Percentiles rank a stretch among this genome's conserved stretches.
Evolutionary conservation across 163 green algal species (phyloP).

Genomic region (Scenedesmus sp.): DNA sequence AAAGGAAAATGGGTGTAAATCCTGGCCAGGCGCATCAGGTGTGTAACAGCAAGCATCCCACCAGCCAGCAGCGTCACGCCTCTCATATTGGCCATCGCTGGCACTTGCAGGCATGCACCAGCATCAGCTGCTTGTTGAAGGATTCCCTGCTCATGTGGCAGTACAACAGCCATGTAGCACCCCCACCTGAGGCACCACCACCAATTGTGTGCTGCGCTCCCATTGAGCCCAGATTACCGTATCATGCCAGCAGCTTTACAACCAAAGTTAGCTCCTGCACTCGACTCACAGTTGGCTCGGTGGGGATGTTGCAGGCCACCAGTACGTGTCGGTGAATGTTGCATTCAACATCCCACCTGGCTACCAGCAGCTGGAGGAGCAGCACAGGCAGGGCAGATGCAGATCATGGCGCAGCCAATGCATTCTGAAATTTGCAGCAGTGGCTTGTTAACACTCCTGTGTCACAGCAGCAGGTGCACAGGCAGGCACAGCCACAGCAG

Average conservation of each 20-base stretch:
- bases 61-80: neutral
- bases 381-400: neutral
- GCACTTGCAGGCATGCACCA: neutral
- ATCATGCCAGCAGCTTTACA: neutral
- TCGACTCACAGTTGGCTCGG: neutral
- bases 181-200: neutral
- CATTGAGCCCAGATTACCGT: neutral
- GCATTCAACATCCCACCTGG: neutral
- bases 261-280: neutral
- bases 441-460: neutral
- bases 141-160: neutral
- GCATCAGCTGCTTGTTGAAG: neutral
- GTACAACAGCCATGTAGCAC: neutral
- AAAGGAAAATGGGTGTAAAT: neutral
- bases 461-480: constrained; percentile 8
- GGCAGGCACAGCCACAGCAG: constrained; percentile 10
- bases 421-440: neutral
- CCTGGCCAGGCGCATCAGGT: neutral
- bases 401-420: neutral
- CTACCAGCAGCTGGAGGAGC: neutral
- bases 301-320: neutral
- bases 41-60: neutral
- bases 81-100: neutral
- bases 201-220: neutral
- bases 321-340: neutral